Evolutionary conservation across 2,329 filamentous ascomycete species (phyloP).

Genomic region (Thielaviopsis euricoi): DNA sequence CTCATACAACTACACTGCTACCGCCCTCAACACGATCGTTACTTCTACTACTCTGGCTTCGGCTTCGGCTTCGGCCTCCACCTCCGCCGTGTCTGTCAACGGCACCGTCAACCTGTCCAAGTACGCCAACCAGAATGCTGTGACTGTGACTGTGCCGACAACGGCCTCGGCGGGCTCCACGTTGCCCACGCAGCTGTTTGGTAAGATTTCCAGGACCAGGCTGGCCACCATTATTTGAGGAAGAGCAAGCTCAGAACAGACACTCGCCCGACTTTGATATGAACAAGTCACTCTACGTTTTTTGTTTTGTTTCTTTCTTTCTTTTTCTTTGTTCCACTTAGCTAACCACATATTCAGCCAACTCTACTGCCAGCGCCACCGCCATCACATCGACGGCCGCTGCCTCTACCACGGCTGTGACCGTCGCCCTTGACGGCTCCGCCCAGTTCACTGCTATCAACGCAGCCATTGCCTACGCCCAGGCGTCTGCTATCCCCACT

Average conservation of each 20-base stretch:
- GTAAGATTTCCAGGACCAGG: too few relatives aligned
- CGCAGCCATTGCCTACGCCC: slow-evolving; percentile 26
- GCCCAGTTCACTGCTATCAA: slow-evolving; percentile 29
- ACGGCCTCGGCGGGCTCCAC: too few relatives aligned
- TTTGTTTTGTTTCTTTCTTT: too few relatives aligned
- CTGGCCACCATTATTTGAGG: too few relatives aligned
- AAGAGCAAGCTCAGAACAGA: too few relatives aligned
- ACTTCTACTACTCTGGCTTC: too few relatives aligned
- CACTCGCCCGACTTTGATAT: too few relatives aligned
- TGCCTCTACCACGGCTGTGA: slow-evolving; percentile 18
- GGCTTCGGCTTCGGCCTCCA: too few relatives aligned
- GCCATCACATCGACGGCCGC: not conserved
- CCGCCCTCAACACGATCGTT: not conserved
- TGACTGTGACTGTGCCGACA: too few relatives aligned
- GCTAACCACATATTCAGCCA: not conserved
- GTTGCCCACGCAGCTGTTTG: too few relatives aligned
- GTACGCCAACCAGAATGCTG: not conserved
- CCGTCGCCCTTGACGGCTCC: slow-evolving; percentile 26
- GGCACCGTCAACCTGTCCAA: not conserved
- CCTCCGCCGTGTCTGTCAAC: not conserved
- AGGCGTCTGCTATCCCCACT: slow-evolving; percentile 21
- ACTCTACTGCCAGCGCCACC: not conserved
- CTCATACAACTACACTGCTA: not conserved
- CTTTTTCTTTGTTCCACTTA: not conserved
- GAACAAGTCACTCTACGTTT: too few relatives aligned